phyloP scores from a whole-genome alignment of 1,284 basidiomycete species.

The Microbotryum intermedium region DNA sequence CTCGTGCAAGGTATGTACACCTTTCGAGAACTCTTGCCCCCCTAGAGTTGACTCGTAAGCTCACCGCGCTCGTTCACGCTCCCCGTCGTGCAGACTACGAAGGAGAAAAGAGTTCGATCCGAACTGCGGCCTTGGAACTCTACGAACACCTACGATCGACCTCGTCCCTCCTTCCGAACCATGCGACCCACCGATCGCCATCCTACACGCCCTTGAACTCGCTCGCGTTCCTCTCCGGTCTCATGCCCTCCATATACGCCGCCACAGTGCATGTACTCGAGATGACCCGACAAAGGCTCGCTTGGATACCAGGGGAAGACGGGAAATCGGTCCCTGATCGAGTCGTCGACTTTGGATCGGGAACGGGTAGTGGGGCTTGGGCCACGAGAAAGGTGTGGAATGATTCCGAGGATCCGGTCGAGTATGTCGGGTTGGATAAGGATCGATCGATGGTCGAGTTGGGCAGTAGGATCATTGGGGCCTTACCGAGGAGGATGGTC shows the following conservation, averaged over 20 bases:
- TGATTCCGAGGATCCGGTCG: constrained; percentile 35
- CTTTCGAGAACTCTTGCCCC: background rate
- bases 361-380: constrained; percentile 44
- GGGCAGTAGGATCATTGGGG: constrained; percentile 23
- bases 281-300: constrained; percentile 39
- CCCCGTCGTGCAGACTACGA: constrained; percentile 6
- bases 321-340: constrained; percentile 28
- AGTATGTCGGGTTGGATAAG: constrained; percentile 35
- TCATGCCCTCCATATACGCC: constrained; percentile 44
- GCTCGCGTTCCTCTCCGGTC: constrained; percentile 43
- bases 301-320: constrained; percentile 23
- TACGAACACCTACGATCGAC: constrained; percentile 16
- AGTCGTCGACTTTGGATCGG: constrained; percentile 41
- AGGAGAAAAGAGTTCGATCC: constrained; percentile 23
- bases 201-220: constrained; percentile 24
- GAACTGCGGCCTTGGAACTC: constrained; percentile 26
- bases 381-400: constrained; percentile 32
- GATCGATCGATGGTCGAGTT: constrained; percentile 30
- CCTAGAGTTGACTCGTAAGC: background rate
- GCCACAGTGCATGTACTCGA: constrained; percentile 41
- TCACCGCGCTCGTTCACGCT: background rate
- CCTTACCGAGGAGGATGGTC: constrained; percentile 12
- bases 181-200: constrained; percentile 12
- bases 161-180: constrained; percentile 7
- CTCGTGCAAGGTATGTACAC: constrained; percentile 21